Conservation (phyloP, 176 grass and related monocot genomes). For the Aegilops longissima region DNA sequence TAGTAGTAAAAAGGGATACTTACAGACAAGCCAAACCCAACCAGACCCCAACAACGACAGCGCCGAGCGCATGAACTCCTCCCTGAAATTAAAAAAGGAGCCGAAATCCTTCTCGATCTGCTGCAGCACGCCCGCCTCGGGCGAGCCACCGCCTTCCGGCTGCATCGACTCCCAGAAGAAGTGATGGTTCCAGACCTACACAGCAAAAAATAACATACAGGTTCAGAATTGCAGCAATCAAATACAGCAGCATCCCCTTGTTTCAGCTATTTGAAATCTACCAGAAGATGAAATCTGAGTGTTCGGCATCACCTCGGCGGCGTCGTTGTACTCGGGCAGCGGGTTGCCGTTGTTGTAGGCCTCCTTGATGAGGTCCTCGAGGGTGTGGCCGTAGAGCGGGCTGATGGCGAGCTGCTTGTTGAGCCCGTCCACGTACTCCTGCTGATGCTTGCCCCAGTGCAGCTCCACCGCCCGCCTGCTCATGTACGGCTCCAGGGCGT, state of each 20-base stretch:
- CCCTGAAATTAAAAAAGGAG: conserved; percentile 81
- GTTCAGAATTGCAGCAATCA: not conserved
- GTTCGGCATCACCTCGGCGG: conserved; percentile 47
- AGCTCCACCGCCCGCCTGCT: conserved; percentile 72
- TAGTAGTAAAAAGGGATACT: conserved; percentile 17
- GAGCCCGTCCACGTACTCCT: conserved; percentile 62
- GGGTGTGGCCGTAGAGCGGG: conserved; percentile 75
- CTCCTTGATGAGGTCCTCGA: conserved; percentile 87
- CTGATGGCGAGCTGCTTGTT: conserved; percentile 76
- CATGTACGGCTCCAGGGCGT: conserved; percentile 93
- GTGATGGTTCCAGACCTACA: conserved; percentile 89
- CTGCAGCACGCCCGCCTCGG: conserved; percentile 55
- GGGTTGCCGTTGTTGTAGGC: conserved; percentile 97
- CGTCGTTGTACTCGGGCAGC: conserved; percentile 79
- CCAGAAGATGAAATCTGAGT: not conserved
- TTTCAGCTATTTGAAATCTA: not conserved
- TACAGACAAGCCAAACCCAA: conserved; percentile 92
- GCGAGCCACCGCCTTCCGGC: conserved; percentile 68
- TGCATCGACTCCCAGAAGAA: conserved; percentile 99
- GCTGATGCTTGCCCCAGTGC: conserved; percentile 85
- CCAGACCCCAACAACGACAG: conserved; percentile 63
- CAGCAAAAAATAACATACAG: not conserved
- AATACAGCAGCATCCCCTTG: not conserved
- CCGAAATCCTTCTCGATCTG: conserved; percentile 96
- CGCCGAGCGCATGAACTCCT: conserved; percentile 69